Evolutionary conservation across 192 early-diverging fungal species (phyloP), one percentile per base, ranked within the genome.

Genomic region (Backusella morwellensis): DNA sequence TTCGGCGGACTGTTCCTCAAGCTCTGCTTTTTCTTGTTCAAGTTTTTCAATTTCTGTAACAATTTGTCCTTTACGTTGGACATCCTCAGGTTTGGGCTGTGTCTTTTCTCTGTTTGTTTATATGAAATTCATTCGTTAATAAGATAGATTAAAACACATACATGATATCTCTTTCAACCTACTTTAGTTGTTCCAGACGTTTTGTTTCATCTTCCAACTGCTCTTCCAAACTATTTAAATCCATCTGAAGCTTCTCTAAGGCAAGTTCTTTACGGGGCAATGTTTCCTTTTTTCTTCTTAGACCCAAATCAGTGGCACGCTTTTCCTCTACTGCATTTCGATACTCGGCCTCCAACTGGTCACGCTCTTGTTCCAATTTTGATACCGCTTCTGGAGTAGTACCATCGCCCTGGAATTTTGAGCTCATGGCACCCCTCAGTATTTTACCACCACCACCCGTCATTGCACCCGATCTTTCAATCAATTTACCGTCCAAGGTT

Each of bases 401-500:
- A 41, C 88, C 90, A 11, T 84, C 88, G 15, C 84, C 83, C 11
- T 82, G 79, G 44, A 93, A 90, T 47, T 86, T 93, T 12, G 94
- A 95, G 82, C 92, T 90, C 98, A 98, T 99, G 34, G 92, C 95
- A 12, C 98, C 98, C 15, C 91, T 88, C 8, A 84, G 82, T 0
- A 91, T 88, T 66, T 86, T 86, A 14, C 76, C 89, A 23, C 97
- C 97, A 67, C 97, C 98, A 75, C 97, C 97, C 38, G 90, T 91
- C 95, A 99, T 96, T 7, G 97, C 93, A 78, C 98, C 97, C 6
- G 92, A 91, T 26, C 88, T 89, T 74, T 98, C 97, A 72, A 99
- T 95, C 63, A 99, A 81, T 67, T 95, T 88, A 3, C 98, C 97
- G 67, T 93, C 93, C 47, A 99, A 80, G 1, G 96, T 99, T 6